These are phyloP conservation scores for Nothomitra cinnamomea DNA, from an alignment of 2,329 filamentous ascomycete genomes.

Conservation along the genomic window DNA sequence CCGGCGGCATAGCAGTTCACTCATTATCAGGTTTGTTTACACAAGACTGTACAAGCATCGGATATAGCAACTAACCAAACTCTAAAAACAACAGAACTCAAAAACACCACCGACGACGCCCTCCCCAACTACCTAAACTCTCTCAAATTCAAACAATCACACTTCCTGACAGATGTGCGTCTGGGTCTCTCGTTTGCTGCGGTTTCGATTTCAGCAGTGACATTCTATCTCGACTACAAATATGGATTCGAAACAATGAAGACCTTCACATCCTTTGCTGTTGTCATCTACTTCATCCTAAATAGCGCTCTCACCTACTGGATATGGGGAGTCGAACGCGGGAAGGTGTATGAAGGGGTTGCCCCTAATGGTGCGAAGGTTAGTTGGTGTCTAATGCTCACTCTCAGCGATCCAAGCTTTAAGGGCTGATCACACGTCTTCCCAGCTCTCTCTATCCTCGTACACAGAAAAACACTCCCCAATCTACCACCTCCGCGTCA, in stretches of 20 bases:
- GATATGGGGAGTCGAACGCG: constrained; percentile 70
- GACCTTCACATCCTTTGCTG: constrained; percentile 61
- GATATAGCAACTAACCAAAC: neutral
- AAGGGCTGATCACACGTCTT: too few relatives aligned
- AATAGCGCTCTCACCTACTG: constrained; percentile 68
- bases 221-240: constrained; percentile 85
- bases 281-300: constrained; percentile 60
- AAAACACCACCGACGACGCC: constrained; percentile 91
- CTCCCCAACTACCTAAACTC: constrained; percentile 85
- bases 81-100: constrained; percentile 51
- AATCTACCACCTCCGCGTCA: constrained; percentile 59
- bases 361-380: constrained; percentile 2
- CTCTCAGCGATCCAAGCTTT: too few relatives aligned
- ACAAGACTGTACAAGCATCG: neutral
- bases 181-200: constrained; percentile 69
- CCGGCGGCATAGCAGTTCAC: constrained; percentile 43
- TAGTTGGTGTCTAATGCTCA: too few relatives aligned
- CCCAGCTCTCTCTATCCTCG: constrained; percentile 55
- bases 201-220: constrained; percentile 61
- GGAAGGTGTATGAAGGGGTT: constrained; percentile 59
- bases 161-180: constrained; percentile 66
- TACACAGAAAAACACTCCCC: constrained; percentile 64
- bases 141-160: constrained; percentile 67
- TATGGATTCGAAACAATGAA: constrained; percentile 80
- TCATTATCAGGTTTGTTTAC: constrained; percentile 40